A percentile compares a stretch with the other conserved stretches of the same genome.
phyloP scores from a whole-genome alignment of 2,329 filamentous ascomycete species.

The Fusarium chaquense region DNA sequence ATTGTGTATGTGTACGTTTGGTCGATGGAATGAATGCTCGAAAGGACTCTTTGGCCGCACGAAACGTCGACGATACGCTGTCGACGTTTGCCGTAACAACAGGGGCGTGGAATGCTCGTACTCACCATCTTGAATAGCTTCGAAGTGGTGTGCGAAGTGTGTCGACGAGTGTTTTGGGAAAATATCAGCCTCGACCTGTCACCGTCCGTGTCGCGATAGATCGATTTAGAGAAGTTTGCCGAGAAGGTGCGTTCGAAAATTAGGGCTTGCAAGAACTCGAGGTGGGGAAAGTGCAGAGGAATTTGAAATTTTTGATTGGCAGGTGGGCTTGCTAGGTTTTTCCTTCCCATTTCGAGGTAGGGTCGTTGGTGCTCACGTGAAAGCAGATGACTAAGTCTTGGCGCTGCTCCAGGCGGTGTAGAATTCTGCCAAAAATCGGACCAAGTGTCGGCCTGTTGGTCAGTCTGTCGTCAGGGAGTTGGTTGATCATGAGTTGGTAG shows the following conservation, averaged over 20 bases:
- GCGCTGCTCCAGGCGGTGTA: slow-evolving; percentile 47
- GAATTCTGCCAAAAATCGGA: slow-evolving; percentile 45
- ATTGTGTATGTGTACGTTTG: slow-evolving; percentile 26
- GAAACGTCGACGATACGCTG: slow-evolving; percentile 28
- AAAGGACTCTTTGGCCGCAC: slow-evolving; percentile 26
- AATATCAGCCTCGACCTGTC: slow-evolving; percentile 53
- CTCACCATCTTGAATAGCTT: slow-evolving; percentile 64
- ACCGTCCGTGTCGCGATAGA: slow-evolving; percentile 53
- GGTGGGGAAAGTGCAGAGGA: slow-evolving; percentile 35
- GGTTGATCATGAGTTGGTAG: slow-evolving; percentile 35
- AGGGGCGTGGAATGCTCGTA: slow-evolving; percentile 45
- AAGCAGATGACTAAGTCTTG: neutral
- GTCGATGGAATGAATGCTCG: slow-evolving; percentile 41
- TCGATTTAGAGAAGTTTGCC: slow-evolving; percentile 54
- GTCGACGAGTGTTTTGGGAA: slow-evolving; percentile 54
- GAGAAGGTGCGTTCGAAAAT: slow-evolving; percentile 54
- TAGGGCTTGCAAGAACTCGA: slow-evolving; percentile 51
- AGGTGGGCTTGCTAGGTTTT: slow-evolving; percentile 18
- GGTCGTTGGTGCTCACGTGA: slow-evolving; percentile 44
- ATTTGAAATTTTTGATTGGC: slow-evolving; percentile 52
- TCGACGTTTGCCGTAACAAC: slow-evolving; percentile 29
- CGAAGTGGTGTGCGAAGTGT: slow-evolving; percentile 58
- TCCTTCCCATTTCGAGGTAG: neutral
- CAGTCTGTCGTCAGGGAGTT: slow-evolving; percentile 43
- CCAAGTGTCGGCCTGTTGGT: slow-evolving; percentile 38